Evolutionary conservation across 257 asterid species (phyloP), one percentile per base, ranked within the genome.

Genomic region (Solanum paucissectum): DNA sequence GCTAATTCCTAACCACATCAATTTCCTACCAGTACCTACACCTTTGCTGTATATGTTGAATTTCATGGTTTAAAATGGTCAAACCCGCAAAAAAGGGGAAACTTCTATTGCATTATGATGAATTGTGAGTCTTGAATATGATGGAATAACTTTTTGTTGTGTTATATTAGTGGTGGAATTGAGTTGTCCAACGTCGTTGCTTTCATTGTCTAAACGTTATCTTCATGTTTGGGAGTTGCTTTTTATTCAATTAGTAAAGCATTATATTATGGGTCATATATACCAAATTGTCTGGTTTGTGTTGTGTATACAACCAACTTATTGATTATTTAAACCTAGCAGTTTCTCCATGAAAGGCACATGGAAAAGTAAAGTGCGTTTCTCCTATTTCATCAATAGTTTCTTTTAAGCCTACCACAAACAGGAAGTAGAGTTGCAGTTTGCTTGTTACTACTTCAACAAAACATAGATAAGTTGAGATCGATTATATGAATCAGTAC

Each of bases 1-100:
- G 29, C 73, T 62, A 12, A 10, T 33, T 82, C 81, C 89, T 9
- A 21, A 2, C 66, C 49, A 34, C 90, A 71, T 86, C 84, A 83
- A 27, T 62, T 77, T 86, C 66, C 89, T 84, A 89, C 88, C 81
- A 27, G 66, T 34, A n/a, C 72, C 20, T 20, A 46, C 69, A 40
- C 83, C 7, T 42, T 42, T 81, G 84, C 84, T 87, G n/a, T 83
- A 55, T 83, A 55, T 42, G 83, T 64, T 40, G 52, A 25, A 29
- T 55, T 72, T 18, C 32, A 87, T 85, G 87, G 82, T 36, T 81
- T 34, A 74, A 55, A 55, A 72, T 90, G 89, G 90, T 88, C 91
- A 87, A 87, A 90, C 58, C 74, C 32, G 7, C 20, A 68, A 27
- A 85, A 84, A 49, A 40, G 46, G 12, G 33, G 49, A 49, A 87